Conservation (phyloP, 768 basidiomycete genomes). For the Termitomyces sp. region DNA sequence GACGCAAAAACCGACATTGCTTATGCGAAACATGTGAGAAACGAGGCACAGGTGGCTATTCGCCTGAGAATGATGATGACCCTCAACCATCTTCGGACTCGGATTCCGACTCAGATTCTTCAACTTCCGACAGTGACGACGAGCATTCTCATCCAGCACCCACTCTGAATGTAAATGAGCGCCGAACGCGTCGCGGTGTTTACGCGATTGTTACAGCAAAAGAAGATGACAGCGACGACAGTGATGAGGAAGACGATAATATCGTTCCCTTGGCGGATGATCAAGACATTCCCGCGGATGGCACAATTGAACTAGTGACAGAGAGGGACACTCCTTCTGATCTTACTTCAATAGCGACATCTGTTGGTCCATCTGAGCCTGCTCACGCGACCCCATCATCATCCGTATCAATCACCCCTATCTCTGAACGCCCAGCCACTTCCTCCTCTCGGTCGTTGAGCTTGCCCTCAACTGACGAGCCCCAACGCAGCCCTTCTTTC, state of each 20-base stretch:
- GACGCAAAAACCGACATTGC: conserved; percentile 68
- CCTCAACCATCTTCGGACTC: conserved; percentile 44
- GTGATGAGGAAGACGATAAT: conserved; percentile 52
- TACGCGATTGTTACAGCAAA: conserved; percentile 65
- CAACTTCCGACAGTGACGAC: conserved; percentile 34
- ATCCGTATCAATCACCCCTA: conserved; percentile 27
- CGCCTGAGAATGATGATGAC: conserved; percentile 47
- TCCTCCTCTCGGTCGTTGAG: conserved; percentile 38
- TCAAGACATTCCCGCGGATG: conserved; percentile 40
- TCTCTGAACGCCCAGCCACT: conserved; percentile 21
- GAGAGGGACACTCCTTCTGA: conserved; percentile 47
- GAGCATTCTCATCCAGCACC: conserved; percentile 30
- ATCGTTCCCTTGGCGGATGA: conserved; percentile 41
- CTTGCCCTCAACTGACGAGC: conserved; percentile 32
- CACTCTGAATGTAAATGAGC: conserved; percentile 66
- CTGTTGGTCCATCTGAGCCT: conserved; percentile 30
- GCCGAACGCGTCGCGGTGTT: conserved; percentile 77
- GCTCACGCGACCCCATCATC: conserved; percentile 23
- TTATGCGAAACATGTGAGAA: conserved; percentile 86
- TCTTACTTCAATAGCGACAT: conserved; percentile 39
- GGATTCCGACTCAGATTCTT: conserved; percentile 42
- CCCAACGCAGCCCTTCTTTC: conserved; percentile 34
- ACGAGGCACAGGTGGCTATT: conserved; percentile 72
- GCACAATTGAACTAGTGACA: conserved; percentile 52
- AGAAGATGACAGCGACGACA: conserved; percentile 59